Conservation (phyloP, 2,329 filamentous ascomycete species). For the Colletotrichum aenigma region DNA sequence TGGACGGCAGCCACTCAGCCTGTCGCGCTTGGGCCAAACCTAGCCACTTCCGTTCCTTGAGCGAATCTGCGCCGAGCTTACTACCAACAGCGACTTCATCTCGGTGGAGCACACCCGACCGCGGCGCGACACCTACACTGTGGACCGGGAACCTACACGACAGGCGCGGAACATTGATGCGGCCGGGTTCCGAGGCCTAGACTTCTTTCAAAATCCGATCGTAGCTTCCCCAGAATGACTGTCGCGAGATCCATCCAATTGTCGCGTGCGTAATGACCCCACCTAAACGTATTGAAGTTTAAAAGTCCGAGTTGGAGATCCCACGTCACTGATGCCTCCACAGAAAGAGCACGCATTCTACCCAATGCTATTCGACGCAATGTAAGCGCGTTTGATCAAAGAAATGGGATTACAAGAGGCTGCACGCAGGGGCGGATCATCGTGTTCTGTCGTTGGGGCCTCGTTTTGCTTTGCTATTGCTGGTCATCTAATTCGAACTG, state of each 20-base stretch:
- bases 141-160: not conserved
- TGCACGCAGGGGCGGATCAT: not conserved
- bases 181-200: not conserved
- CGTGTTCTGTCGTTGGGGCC: not conserved
- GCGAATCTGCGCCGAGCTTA: not conserved
- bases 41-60: conserved; percentile 8
- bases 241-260: conserved; percentile 15
- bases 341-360: not conserved
- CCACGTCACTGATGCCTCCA: conserved; percentile 6
- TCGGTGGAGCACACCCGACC: not conserved
- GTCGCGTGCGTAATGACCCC: not conserved
- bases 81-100: not conserved
- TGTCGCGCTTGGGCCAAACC: conserved; percentile 7
- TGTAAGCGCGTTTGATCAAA: not conserved
- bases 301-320: not conserved
- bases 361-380: not conserved
- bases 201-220: conserved; percentile 5
- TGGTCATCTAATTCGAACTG: not conserved
- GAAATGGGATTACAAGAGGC: not conserved
- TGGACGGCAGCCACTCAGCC: conserved; percentile 5
- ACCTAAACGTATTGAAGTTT: not conserved
- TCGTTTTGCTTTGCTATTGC: not conserved
- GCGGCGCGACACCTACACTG: not conserved
- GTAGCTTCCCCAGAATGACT: conserved; percentile 7
- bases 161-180: not conserved